Evolutionary conservation across 164 flowering plant species (phyloP).

Genomic region (Tinospora cordifolia): DNA sequence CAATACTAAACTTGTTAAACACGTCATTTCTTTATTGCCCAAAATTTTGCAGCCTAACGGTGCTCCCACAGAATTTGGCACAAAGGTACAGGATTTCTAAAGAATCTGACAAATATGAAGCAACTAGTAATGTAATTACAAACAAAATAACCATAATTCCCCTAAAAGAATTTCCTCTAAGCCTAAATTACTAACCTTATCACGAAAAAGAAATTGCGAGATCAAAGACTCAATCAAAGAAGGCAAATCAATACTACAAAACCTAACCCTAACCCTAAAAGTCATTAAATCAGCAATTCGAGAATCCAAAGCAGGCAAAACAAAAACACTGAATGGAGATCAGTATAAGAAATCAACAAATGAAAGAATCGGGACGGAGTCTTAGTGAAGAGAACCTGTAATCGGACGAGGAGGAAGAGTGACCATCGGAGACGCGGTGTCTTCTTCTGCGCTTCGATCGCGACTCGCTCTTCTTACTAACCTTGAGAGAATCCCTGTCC

Average conservation of each 20-base stretch:
- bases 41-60: too few relatives aligned
- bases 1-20: too few relatives aligned
- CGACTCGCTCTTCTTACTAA: constrained; percentile 47
- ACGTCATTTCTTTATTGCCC: too few relatives aligned
- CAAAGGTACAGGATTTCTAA: background rate
- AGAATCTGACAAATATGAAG: too few relatives aligned
- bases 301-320: background rate
- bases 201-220: too few relatives aligned
- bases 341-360: background rate
- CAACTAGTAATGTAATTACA: too few relatives aligned
- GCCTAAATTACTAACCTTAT: too few relatives aligned
- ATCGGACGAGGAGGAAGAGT: constrained; percentile 30
- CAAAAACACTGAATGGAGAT: background rate
- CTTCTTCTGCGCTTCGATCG: constrained; percentile 53
- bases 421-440: constrained; percentile 25
- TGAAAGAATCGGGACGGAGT: too few relatives aligned
- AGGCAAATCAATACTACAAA: background rate
- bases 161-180: background rate
- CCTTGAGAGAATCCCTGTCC: constrained; percentile 42
- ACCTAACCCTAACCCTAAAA: background rate
- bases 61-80: background rate
- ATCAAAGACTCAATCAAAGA: background rate
- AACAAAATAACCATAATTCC: background rate
- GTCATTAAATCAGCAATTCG: background rate
- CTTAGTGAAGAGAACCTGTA: constrained; percentile 27